Evolutionary conservation across 768 basidiomycete species (phyloP).

Genomic region (Rickenella mellea): DNA sequence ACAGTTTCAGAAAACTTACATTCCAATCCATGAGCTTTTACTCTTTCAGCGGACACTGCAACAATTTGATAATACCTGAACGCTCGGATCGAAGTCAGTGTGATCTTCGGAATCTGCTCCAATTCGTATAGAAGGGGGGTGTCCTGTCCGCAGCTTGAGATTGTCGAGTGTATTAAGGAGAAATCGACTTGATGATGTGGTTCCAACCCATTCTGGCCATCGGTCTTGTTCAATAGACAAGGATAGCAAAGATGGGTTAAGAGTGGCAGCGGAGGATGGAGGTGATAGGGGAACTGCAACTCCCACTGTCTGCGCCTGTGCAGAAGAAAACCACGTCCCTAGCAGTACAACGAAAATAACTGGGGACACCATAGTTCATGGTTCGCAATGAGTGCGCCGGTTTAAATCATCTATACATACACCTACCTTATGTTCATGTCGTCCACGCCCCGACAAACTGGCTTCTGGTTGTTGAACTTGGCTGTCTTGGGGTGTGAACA

Average conservation of each 20-base stretch:
- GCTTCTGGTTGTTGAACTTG: no score
- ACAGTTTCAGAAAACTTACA: constrained; percentile 37
- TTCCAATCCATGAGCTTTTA: background rate
- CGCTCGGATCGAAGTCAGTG: constrained; percentile 40
- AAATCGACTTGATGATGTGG: constrained; percentile 40
- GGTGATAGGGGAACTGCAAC: constrained; percentile 19
- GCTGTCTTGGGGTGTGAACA: no score
- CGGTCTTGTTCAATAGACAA: constrained; percentile 66
- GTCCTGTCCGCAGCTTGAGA: constrained; percentile 39
- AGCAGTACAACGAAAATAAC: no score
- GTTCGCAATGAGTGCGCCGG: no score
- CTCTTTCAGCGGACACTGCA: background rate
- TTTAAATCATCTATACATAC: no score
- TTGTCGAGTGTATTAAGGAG: constrained; percentile 53
- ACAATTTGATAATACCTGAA: constrained; percentile 25
- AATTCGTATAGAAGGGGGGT: constrained; percentile 48
- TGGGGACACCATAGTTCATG: no score
- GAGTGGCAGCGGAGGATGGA: constrained; percentile 23
- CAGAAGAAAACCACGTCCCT: no score
- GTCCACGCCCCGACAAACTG: no score
- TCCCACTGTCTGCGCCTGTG: no score
- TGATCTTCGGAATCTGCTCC: constrained; percentile 47
- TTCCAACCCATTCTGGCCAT: constrained; percentile 62
- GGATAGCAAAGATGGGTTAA: constrained; percentile 42
- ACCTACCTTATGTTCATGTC: no score